phyloP scores from a whole-genome alignment of 352 stramenopile species.

The Elongisporangium prolatum region DNA sequence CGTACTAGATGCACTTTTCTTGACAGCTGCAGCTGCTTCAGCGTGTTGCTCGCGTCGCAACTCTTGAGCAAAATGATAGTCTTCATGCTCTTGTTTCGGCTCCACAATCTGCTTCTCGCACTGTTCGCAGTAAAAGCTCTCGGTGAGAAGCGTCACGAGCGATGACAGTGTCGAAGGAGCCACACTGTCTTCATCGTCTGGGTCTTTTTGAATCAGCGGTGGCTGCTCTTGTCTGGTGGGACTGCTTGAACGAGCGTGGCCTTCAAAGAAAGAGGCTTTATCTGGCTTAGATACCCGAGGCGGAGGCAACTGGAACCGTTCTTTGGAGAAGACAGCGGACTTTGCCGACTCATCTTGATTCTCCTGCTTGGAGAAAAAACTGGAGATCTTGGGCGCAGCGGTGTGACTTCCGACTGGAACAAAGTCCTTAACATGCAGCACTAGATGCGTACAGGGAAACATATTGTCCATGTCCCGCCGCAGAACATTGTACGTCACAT shows the following conservation, averaged over 20 bases:
- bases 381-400: constrained; percentile 48
- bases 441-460: constrained; percentile 53
- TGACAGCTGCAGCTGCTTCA: constrained; percentile 4
- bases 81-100: constrained; percentile 35
- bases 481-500: constrained; percentile 44
- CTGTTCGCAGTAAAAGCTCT: constrained; percentile 26
- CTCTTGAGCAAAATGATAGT: constrained; percentile 55
- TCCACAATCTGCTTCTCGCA: constrained; percentile 31
- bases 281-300: not conserved
- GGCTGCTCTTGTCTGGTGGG: not conserved
- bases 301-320: not conserved
- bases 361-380: constrained; percentile 50
- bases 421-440: constrained; percentile 72
- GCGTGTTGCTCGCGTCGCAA: constrained; percentile 26
- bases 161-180: constrained; percentile 2
- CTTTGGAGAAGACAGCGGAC: not conserved
- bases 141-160: not conserved
- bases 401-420: constrained; percentile 33
- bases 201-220: not conserved
- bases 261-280: not conserved
- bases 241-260: not conserved
- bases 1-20: not conserved
- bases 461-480: constrained; percentile 42
- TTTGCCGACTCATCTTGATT: not conserved
- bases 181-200: constrained; percentile 2